A percentile compares a stretch with the other conserved stretches of the same genome.
Evolutionary conservation across 306 rosid species (phyloP).

Genomic region (Rosa lucieae): DNA sequence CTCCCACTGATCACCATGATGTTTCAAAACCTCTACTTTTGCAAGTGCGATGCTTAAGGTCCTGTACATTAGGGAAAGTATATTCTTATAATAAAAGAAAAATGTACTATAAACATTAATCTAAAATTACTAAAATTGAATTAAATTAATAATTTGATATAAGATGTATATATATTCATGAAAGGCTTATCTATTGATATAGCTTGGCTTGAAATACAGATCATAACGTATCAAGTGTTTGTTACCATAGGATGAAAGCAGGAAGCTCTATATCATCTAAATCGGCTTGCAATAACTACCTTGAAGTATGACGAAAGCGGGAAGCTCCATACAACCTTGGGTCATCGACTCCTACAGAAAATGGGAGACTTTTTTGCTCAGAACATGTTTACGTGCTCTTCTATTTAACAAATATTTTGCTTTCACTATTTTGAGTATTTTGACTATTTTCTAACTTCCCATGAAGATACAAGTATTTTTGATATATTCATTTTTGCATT

Average conservation of each 20-base stretch:
- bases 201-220: background rate
- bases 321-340: background rate
- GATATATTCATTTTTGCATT: no score
- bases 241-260: background rate
- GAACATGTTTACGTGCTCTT: background rate
- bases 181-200: background rate
- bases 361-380: background rate
- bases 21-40: background rate
- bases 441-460: no score
- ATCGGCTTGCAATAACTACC: background rate
- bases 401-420: no score
- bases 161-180: background rate
- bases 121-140: no score
- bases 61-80: no score
- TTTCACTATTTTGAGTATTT: no score
- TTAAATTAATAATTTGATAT: no score
- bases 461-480: no score
- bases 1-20: conserved; percentile 3
- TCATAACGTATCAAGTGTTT: background rate
- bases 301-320: conserved; percentile 2
- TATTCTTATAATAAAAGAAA: background rate
- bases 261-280: background rate
- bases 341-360: conserved; percentile 1
- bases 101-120: background rate
- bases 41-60: background rate